Evolutionary conservation across 495 filamentous ascomycete genomes (phyloP), one percentile per base, ranked within the genome.

Genomic region (Lasiosphaeris hirsuta): DNA sequence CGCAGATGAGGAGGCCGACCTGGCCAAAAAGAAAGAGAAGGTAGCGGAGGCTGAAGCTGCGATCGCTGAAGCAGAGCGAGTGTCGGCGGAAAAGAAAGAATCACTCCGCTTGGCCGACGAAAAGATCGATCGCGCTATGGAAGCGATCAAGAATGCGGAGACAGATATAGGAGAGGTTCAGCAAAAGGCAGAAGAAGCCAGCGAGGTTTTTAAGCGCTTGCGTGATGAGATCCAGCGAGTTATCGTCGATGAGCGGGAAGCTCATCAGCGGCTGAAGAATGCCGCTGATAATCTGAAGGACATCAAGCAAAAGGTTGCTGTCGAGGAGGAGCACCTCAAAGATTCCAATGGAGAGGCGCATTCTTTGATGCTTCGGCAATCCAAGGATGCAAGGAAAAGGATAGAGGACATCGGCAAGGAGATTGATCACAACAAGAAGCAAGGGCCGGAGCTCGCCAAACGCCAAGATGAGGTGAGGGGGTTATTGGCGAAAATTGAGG

Each of bases 271-370:
- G 17, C 58, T 84, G 7, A 73, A 65, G 11, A 60, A 43, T 13
- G 67, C 65, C 14, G 60, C 71, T 4, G 56, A 66, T 1, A 70
- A 73, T 15, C 65, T 77, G 6, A 66, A 74, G 42, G 62, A 66
- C 0, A 60, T 64, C 35, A 68, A 78, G 45, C 49, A 50, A 30
- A 71, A 73, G 43, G 79, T 81, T 57, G 63, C 49, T 3, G 64
- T 57, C 15, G 79, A 82, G 61, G 61, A 75, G 54, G 47, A 63
- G 23, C 72, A 75, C 3, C 67, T 84, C 13, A 82, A 84, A 60
- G 77, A 81, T 36, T 76, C 81, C 4, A 79, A 79, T 54, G 81
- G 82, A 43, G 80, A 79, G 50, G 57, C 51, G 65, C 71, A 54
- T 68, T 69, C 63, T 42, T 65, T 13, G 50, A 77, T 58, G 70